A percentile compares a stretch with the other conserved stretches of the same genome.
These are phyloP conservation scores for Seiridium cupressi DNA, from an alignment of 2,329 filamentous ascomycete species.

Conservation along the genomic window DNA sequence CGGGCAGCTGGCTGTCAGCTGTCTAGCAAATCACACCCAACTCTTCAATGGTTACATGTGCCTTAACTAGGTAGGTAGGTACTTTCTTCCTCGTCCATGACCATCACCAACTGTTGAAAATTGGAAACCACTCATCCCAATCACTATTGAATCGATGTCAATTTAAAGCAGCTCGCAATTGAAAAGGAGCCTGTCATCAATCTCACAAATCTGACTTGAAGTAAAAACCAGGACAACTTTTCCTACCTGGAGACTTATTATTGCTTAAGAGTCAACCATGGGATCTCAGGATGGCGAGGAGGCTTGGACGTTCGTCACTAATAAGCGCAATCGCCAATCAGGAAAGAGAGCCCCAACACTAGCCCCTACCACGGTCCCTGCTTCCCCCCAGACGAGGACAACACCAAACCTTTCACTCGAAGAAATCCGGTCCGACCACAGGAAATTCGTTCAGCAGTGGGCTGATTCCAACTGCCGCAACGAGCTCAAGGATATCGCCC, in stretches of 20 bases:
- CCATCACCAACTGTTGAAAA: too few relatives aligned
- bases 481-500: constrained; percentile 32
- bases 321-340: neutral
- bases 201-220: too few relatives aligned
- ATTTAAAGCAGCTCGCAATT: too few relatives aligned
- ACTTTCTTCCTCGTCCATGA: too few relatives aligned
- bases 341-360: constrained; percentile 6
- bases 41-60: too few relatives aligned
- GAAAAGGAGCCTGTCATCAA: too few relatives aligned
- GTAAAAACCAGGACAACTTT: neutral
- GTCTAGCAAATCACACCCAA: too few relatives aligned
- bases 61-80: too few relatives aligned
- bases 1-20: too few relatives aligned
- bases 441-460: constrained; percentile 21
- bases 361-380: neutral
- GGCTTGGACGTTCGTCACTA: constrained; percentile 5
- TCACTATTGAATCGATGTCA: too few relatives aligned
- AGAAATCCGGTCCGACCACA: constrained; percentile 21
- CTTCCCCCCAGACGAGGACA: neutral
- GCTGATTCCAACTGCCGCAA: constrained; percentile 25
- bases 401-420: constrained; percentile 17
- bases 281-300: neutral
- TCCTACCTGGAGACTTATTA: neutral
- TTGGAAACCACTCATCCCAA: too few relatives aligned
- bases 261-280: neutral